A percentile compares a stretch with the other conserved stretches of the same genome.
Conservation (phyloP, 192 early-diverging fungal species). For the Entomortierella chlamydospora region DNA sequence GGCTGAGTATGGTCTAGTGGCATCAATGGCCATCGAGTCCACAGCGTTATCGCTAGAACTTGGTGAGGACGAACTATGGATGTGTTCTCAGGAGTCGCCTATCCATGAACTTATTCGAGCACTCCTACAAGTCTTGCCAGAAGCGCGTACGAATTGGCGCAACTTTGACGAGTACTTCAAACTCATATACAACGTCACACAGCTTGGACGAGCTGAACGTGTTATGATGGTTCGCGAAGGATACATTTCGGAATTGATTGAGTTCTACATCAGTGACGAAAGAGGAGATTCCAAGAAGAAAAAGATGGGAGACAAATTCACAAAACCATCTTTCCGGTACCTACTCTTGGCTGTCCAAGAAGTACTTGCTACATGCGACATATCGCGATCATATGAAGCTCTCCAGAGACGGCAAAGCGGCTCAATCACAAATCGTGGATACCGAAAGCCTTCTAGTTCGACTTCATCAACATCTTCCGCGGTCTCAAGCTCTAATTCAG, state of each 20-base stretch:
- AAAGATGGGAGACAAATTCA: slow-evolving; percentile 64
- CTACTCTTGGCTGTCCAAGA: slow-evolving; percentile 48
- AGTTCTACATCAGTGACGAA: slow-evolving; percentile 56
- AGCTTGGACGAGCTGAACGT: slow-evolving; percentile 48
- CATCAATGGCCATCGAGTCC: neutral
- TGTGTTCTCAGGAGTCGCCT: slow-evolving; percentile 18
- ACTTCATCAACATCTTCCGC: slow-evolving; percentile 25
- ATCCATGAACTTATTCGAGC: slow-evolving; percentile 30
- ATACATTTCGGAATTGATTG: slow-evolving; percentile 45
- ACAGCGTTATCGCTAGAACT: neutral
- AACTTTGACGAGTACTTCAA: slow-evolving; percentile 62
- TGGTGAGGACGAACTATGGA: slow-evolving; percentile 1
- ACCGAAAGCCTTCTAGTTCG: slow-evolving; percentile 14
- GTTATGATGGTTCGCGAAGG: slow-evolving; percentile 47
- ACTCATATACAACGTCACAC: slow-evolving; percentile 52
- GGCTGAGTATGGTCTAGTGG: slow-evolving; percentile 38
- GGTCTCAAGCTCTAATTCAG: slow-evolving; percentile 27
- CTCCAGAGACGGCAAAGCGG: neutral
- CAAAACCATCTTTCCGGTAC: slow-evolving; percentile 54
- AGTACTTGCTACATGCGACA: slow-evolving; percentile 43
- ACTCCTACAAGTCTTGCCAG: slow-evolving; percentile 38
- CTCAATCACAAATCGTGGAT: neutral
- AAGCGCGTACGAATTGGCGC: slow-evolving; percentile 54
- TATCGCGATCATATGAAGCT: slow-evolving; percentile 21
- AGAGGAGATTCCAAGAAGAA: slow-evolving; percentile 42